Conservation (phyloP, 306 rosid genomes). For the Quercus engelmannii region DNA sequence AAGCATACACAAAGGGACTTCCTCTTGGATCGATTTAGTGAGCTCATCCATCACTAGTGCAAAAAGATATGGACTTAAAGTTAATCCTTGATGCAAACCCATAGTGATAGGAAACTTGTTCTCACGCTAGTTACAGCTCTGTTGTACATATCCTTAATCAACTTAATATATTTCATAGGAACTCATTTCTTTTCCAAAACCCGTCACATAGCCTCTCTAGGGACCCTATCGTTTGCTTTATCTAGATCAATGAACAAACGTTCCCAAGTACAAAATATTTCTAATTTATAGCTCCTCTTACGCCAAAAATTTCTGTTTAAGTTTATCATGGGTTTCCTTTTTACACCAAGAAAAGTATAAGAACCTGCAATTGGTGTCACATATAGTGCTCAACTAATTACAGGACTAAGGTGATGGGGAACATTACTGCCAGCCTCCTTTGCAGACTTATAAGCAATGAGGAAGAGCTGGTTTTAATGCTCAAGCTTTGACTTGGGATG, state of each 20-base stretch:
- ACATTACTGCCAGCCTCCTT: neutral
- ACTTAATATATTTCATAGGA: too few relatives aligned
- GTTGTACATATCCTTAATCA: too few relatives aligned
- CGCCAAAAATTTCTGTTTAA: neutral
- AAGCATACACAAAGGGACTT: too few relatives aligned
- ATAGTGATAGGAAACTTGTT: too few relatives aligned
- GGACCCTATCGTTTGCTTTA: too few relatives aligned
- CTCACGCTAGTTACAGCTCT: too few relatives aligned
- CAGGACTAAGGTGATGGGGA: constrained; percentile 4
- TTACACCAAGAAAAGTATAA: neutral
- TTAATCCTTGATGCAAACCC: too few relatives aligned
- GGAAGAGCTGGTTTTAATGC: neutral
- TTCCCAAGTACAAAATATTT: neutral
- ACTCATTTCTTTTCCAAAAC: too few relatives aligned
- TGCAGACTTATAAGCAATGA: neutral
- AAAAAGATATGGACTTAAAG: too few relatives aligned
- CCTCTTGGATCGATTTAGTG: too few relatives aligned
- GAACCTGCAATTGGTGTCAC: neutral
- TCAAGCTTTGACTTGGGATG: neutral
- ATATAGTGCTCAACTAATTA: neutral
- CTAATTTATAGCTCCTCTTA: neutral
- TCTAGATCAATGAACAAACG: neutral
- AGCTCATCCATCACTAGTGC: too few relatives aligned
- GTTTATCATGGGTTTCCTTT: neutral
- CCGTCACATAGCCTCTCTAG: too few relatives aligned